Evolutionary conservation across 2,329 filamentous ascomycete species (phyloP).

Genomic region (Fusarium sp.): DNA sequence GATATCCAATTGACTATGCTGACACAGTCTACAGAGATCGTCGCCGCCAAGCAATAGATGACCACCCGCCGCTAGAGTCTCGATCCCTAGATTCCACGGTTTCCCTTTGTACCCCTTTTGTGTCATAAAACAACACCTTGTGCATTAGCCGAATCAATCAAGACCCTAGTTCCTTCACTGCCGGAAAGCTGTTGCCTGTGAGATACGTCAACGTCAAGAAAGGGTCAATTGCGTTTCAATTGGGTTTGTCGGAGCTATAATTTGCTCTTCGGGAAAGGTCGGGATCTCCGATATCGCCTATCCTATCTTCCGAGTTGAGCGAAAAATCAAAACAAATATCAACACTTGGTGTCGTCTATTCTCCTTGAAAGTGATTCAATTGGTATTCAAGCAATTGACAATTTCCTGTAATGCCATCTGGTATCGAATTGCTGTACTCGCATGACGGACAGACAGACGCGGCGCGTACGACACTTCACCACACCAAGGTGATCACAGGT

Average conservation of each 20-base stretch:
- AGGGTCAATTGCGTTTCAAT: constrained; percentile 32
- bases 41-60: constrained; percentile 70
- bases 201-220: constrained; percentile 29
- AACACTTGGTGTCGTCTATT: constrained; percentile 10
- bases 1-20: constrained; percentile 31
- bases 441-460: background rate
- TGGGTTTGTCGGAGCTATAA: constrained; percentile 36
- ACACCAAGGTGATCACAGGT: background rate
- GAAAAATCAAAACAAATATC: constrained; percentile 31
- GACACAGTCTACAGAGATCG: constrained; percentile 62
- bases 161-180: constrained; percentile 45
- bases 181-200: constrained; percentile 34
- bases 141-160: constrained; percentile 66
- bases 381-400: background rate
- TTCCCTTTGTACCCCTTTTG: constrained; percentile 63
- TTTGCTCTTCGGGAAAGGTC: constrained; percentile 41
- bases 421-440: background rate
- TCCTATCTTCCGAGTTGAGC: constrained; percentile 22
- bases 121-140: constrained; percentile 64
- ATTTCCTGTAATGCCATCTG: background rate
- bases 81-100: constrained; percentile 48
- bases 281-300: constrained; percentile 39
- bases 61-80: constrained; percentile 47
- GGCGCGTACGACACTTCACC: background rate
- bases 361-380: background rate